A percentile compares a stretch with the other conserved stretches of the same genome.
These are phyloP conservation scores for Begonia peltatifolia DNA, from an alignment of 306 rosid genomes.

Conservation along the genomic window DNA sequence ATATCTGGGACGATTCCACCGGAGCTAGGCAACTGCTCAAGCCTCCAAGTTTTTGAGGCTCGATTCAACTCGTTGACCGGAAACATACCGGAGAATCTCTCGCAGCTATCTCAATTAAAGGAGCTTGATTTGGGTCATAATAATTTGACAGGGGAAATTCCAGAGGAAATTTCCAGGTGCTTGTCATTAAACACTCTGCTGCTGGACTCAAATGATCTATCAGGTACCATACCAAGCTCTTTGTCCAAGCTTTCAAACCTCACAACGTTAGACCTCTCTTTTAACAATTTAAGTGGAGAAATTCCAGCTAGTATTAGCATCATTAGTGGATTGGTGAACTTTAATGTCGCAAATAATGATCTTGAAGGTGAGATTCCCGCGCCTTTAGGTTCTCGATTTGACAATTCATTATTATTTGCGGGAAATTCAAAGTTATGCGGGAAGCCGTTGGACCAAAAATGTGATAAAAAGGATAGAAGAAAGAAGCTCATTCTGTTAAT, in stretches of 20 bases:
- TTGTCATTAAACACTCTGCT: slow-evolving; percentile 31
- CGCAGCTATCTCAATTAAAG: slow-evolving; percentile 37
- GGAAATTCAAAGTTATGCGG: slow-evolving; percentile 56
- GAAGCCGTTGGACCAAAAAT: slow-evolving; percentile 37
- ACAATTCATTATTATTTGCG: slow-evolving; percentile 37
- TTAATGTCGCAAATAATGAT: slow-evolving; percentile 61
- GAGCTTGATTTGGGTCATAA: slow-evolving; percentile 65
- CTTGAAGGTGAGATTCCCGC: slow-evolving; percentile 67
- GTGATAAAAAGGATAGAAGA: slow-evolving; percentile 25
- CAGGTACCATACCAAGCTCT: slow-evolving; percentile 56
- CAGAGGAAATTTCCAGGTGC: slow-evolving; percentile 57
- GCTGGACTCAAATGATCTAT: slow-evolving; percentile 48
- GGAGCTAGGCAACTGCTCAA: slow-evolving; percentile 68
- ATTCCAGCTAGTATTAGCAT: slow-evolving; percentile 49
- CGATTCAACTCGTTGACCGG: slow-evolving; percentile 44
- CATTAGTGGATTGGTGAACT: slow-evolving; percentile 32
- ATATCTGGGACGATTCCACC: slow-evolving; percentile 49
- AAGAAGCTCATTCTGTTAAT: slow-evolving; percentile 53
- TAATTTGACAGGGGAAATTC: slow-evolving; percentile 58
- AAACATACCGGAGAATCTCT: slow-evolving; percentile 44
- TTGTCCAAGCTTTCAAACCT: slow-evolving; percentile 40
- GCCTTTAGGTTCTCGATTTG: slow-evolving; percentile 51
- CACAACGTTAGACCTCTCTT: slow-evolving; percentile 55
- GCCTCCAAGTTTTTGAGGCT: slow-evolving; percentile 45
- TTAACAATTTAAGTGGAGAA: slow-evolving; percentile 60